Evolutionary conservation across 768 basidiomycete species (phyloP).

Genomic region (Hemileccinum impolitum): DNA sequence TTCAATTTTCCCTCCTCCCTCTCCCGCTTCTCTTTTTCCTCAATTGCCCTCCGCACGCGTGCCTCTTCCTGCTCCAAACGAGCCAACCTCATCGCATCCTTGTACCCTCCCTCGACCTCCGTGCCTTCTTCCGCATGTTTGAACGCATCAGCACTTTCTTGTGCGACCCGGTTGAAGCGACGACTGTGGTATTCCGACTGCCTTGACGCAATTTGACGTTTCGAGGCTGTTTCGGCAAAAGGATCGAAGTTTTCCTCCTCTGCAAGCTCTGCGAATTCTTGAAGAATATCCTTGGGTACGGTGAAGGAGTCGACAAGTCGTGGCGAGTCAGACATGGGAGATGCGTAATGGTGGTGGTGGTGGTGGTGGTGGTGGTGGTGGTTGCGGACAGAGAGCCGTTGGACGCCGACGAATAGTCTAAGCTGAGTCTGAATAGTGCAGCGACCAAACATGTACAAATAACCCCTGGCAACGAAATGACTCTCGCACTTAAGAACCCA

Average conservation of each 20-base stretch:
- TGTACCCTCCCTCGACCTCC: constrained; percentile 84
- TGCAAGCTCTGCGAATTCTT: constrained; percentile 91
- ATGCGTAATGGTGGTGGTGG: constrained; percentile 1
- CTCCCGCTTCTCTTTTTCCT: constrained; percentile 82
- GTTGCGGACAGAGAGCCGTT: constrained; percentile 20
- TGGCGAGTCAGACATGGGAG: constrained; percentile 57
- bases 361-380: constrained; percentile 22
- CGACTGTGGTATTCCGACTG: constrained; percentile 95
- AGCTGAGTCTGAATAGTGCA: constrained; percentile 32
- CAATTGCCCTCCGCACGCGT: constrained; percentile 77
- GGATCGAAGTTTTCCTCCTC: constrained; percentile 93
- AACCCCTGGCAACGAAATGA: too few species aligned
- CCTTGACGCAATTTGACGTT: constrained; percentile 89
- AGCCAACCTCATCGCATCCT: constrained; percentile 91
- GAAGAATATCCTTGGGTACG: constrained; percentile 87
- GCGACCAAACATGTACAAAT: constrained; percentile 26
- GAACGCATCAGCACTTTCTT: constrained; percentile 80
- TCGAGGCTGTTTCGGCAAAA: constrained; percentile 88
- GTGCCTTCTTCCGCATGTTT: constrained; percentile 61
- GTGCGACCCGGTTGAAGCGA: constrained; percentile 79
- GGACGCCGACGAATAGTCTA: too few species aligned
- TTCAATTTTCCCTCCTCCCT: constrained; percentile 69
- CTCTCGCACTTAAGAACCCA: too few species aligned
- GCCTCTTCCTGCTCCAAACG: constrained; percentile 92
- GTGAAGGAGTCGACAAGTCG: constrained; percentile 89